Evolutionary conservation across 257 asterid species (phyloP).

Genomic region (Nyctanthes arbortristis): DNA sequence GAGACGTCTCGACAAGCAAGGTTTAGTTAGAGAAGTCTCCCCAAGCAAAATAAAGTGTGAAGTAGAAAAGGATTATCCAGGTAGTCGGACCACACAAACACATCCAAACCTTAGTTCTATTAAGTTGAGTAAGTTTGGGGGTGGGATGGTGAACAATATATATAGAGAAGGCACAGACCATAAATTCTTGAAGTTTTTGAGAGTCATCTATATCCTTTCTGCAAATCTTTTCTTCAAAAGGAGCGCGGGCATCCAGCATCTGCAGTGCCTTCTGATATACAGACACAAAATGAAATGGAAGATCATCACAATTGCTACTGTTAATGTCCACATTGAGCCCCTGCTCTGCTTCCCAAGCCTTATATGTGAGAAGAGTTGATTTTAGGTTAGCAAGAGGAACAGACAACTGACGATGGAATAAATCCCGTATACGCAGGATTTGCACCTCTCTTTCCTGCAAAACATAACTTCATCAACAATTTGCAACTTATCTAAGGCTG

Average conservation of each 20-base stretch:
- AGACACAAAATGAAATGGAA: constrained; percentile 64
- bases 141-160: constrained; percentile 4
- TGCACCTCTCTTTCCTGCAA: constrained; percentile 85
- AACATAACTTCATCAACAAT: constrained; percentile 20
- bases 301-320: constrained; percentile 54
- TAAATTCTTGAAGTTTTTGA: constrained; percentile 66
- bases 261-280: constrained; percentile 76
- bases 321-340: constrained; percentile 50
- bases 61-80: neutral
- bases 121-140: neutral
- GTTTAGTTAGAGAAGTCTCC: neutral
- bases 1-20: neutral
- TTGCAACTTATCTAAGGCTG: constrained; percentile 7
- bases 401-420: constrained; percentile 90
- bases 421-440: constrained; percentile 65
- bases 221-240: constrained; percentile 69
- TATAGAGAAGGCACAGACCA: constrained; percentile 50
- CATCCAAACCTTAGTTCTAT: neutral
- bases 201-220: constrained; percentile 48
- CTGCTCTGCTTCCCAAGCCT: constrained; percentile 79
- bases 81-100: neutral
- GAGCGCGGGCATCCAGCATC: constrained; percentile 69
- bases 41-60: neutral
- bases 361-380: constrained; percentile 62
- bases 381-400: constrained; percentile 67